Evolutionary conservation across 2,329 filamentous ascomycete genomes (phyloP), one percentile per base, ranked within the genome.

Genomic region (Thelonectria blattea): DNA sequence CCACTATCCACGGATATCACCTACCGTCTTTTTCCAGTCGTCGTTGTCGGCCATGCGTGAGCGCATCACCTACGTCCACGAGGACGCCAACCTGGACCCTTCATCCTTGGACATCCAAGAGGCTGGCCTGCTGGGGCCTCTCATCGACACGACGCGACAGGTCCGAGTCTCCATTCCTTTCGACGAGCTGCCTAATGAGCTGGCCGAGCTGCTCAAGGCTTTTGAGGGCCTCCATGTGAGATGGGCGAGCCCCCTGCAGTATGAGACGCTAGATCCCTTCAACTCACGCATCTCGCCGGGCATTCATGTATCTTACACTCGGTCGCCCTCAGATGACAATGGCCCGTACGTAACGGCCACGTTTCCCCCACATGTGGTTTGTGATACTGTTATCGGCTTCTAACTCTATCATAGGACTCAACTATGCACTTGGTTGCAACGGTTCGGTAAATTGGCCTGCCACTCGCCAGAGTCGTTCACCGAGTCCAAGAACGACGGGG

Each of bases 261-360:
- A 88, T 72, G 78, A 84, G 41, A 79, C 84, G 1, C 79, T 89
- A 46, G 82, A 88, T 41, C 93, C 93, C 2, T 89, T 95, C 69
- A 80, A 85, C 45, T 92, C 92, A 52, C 85, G 91, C 60, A 76
- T 93, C 14, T 88, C 92, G 2, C 88, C 93, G 0, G 94, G 94
- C 3, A 79, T 98, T 20, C 93, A 97, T 79, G 80, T 93, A 24
- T 91, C 91, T 69, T 93, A 89, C 72, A 91, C 89, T 0, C 90
- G 90, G 0, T 24, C 54, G 11, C 56, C 55, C 24, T 43, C 62
- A 41, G 43, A 27, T 45, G 56, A 58, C 27, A 46, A 51, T 45
- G 60, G 72, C 53, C 45, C 60, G 73, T 73, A 63, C 45, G 70
- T 71, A 48, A 50, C 53, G 39, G 32, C 18, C 11, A 20, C 11